These are phyloP conservation scores for Platanthera zijinensis DNA, from an alignment of 106 monocot genomes.

Conservation along the genomic window DNA sequence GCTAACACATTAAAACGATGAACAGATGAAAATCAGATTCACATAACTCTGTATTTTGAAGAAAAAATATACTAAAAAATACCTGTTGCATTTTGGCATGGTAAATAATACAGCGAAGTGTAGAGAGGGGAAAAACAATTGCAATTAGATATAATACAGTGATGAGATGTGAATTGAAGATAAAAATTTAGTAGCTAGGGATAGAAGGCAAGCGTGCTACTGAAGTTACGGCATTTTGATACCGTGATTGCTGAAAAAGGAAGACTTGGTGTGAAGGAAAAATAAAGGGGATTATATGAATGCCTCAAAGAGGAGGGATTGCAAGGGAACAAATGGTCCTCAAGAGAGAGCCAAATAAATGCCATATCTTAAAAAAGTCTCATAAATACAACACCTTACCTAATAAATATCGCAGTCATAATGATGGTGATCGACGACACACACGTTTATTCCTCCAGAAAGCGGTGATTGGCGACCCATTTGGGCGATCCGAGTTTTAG, in stretches of 20 bases:
- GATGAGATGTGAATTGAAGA: neutral
- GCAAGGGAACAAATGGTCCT: neutral
- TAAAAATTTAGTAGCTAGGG: neutral
- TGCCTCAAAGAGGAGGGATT: neutral
- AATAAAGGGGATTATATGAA: neutral
- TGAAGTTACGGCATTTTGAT: neutral
- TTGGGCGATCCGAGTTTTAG: no score
- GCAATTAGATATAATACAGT: neutral
- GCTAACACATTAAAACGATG: neutral
- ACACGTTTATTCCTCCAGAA: no score
- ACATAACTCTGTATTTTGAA: neutral
- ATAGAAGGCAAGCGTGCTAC: neutral
- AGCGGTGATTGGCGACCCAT: no score
- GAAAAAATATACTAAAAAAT: neutral
- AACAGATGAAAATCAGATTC: neutral
- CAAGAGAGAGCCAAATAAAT: neutral
- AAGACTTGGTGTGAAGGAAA: neutral
- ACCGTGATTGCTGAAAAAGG: neutral
- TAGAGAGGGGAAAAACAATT: neutral
- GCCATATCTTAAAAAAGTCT: neutral
- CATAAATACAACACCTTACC: neutral
- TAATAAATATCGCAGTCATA: neutral
- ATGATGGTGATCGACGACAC: neutral
- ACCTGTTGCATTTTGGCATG: neutral
- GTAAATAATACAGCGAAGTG: neutral